Conservation (phyloP, 352 stramenopile species). For the Phytopythium cucurbitacearum region DNA sequence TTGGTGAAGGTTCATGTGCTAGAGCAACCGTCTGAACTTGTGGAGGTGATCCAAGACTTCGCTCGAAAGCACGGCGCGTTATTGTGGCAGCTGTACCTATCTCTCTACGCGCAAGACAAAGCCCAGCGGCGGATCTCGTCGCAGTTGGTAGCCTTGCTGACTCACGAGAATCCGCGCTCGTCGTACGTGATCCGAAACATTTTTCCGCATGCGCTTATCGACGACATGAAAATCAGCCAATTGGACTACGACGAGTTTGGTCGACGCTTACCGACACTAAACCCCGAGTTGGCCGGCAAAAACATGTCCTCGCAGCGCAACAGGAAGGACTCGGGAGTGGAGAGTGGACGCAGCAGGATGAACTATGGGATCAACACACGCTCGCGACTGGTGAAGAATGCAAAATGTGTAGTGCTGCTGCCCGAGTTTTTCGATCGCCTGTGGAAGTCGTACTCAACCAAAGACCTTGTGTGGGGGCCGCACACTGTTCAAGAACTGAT, state of each 20-base stretch:
- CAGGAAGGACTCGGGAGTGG: slow-evolving; percentile 17
- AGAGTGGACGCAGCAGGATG: slow-evolving; percentile 66
- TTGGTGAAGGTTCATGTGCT: slow-evolving; percentile 86
- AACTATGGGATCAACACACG: slow-evolving; percentile 75
- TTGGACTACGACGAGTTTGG: slow-evolving; percentile 87
- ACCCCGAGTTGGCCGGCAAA: slow-evolving; percentile 39
- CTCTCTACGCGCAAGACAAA: slow-evolving; percentile 79
- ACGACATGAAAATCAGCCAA: slow-evolving; percentile 68
- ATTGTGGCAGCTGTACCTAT: slow-evolving; percentile 83
- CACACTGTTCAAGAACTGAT: slow-evolving; percentile 73
- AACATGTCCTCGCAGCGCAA: slow-evolving; percentile 43
- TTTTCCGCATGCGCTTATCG: slow-evolving; percentile 75
- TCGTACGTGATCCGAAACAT: slow-evolving; percentile 82
- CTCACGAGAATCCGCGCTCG: slow-evolving; percentile 80
- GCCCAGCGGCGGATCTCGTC: slow-evolving; percentile 82
- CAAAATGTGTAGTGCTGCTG: slow-evolving; percentile 79
- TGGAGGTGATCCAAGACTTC: slow-evolving; percentile 85
- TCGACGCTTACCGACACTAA: slow-evolving; percentile 51
- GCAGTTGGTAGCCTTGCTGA: slow-evolving; percentile 79
- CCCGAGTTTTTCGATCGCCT: slow-evolving; percentile 86
- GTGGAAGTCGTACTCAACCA: slow-evolving; percentile 67
- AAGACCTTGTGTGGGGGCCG: slow-evolving; percentile 79
- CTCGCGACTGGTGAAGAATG: slow-evolving; percentile 59
- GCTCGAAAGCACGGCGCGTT: slow-evolving; percentile 78
- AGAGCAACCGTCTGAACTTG: slow-evolving; percentile 81